Base-by-base conservation (phyloP, 768 basidiomycete species). In the Suillus discolor region DNA sequence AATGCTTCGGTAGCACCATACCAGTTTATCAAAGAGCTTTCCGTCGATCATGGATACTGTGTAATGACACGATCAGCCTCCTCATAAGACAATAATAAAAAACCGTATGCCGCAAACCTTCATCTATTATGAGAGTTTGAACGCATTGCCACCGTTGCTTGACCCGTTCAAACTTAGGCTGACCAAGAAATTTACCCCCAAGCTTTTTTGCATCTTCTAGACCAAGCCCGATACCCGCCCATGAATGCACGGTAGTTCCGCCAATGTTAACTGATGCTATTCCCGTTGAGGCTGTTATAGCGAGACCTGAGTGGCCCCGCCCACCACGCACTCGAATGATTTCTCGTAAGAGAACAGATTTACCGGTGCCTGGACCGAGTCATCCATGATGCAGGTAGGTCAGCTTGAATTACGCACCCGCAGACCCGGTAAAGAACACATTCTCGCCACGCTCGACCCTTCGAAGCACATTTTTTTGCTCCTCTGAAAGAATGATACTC, bases 31-130 rank as follows among this genome's bases (percentile, higher is more conserved):
- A 68, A 95, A 94, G 3, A 93, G 76, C 11, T 71, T 71, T 6
- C 90, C 93, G 68, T 94, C 92, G 28, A 97, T 85, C 94, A 97
- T 96, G 1, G 94, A 96, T 61, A 96, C 93, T 96, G 62, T 13
- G 15, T 39, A 49, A 69, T 55, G 45, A 53, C n/a, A 41, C 34
- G 55, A 6, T 65, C 18, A 65, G 55, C 34, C 34, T 25, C 31
- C 38, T 41, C 25, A 20, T 31, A 18, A 42, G 57, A 28, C 38
- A 49, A 28, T 3, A 47, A 57, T 61, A 13, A 36, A 31, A 20
- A 15, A 36, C 15, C 20, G 16, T 42, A 54, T 61, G 54, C 53
- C 53, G 75, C 85, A 68, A 73, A 93, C 94, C 86, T 79, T 97
- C 94, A 71, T 97, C 94, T 59, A 97, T 85, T 69, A 97, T 89